A percentile compares a stretch with the other conserved stretches of the same genome.
phyloP scores from a whole-genome alignment of 345 rosid species.

The Isatis tinctoria region DNA sequence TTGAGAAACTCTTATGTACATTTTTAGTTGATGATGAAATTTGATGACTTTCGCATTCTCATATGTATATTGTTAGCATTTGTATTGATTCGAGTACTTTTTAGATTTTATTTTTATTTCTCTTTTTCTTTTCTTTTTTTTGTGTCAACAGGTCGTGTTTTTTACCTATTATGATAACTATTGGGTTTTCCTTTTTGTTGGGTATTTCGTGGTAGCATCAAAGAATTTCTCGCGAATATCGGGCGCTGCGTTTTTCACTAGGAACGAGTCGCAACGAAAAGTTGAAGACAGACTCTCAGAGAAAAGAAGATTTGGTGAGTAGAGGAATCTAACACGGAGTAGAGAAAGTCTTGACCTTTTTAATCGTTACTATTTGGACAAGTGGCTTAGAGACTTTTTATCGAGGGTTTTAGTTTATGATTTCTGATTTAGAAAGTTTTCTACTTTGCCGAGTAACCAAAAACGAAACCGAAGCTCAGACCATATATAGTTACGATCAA shows the following conservation, averaged over 20 bases:
- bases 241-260: constrained; percentile 12
- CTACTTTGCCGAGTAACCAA: background rate
- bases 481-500: background rate
- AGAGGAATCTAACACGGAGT: background rate
- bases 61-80: background rate
- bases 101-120: background rate
- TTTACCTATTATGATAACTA: background rate
- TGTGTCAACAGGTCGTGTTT: background rate
- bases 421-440: too few species aligned
- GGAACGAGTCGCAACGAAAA: background rate
- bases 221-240: constrained; percentile 4
- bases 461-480: background rate
- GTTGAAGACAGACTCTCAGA: background rate
- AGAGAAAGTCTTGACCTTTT: background rate
- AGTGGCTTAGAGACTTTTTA: background rate
- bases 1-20: constrained; percentile 1
- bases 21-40: background rate
- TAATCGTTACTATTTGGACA: background rate
- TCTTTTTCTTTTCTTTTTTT: too few species aligned
- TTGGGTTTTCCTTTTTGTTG: background rate
- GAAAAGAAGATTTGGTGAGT: background rate
- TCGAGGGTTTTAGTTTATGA: background rate
- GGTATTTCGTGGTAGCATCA: constrained; percentile 12
- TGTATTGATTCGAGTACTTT: background rate
- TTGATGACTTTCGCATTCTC: background rate